Evolutionary conservation across 805 yeast genomes (phyloP), one percentile per base, ranked within the genome.

Genomic region (Pichia exigua): DNA sequence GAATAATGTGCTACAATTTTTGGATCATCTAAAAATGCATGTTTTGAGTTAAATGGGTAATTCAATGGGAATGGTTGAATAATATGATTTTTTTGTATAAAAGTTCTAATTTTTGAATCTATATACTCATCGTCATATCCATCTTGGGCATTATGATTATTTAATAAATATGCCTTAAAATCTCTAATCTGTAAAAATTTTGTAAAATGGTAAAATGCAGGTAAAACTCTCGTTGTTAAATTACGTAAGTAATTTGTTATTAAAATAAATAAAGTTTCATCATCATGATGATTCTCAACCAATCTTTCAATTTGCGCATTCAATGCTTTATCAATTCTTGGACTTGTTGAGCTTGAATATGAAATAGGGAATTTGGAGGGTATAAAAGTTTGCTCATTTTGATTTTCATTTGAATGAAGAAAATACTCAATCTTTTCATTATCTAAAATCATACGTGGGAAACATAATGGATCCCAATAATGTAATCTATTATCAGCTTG

Each of bases 31-130:
- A 57, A 45, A 15, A 56, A 52, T 2, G 57, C 49, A 41, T 49
- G 26, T 17, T 59, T 56, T 9, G 57, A 43, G 24, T 56, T 56
- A 54, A 59, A 65, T 7, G 57, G 60, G 28, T 51, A 57, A 11
- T 65, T 63, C 22, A 65, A 48, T 13, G 64, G 59, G 42, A 67
- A 53, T 2, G 70, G 63, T 40, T 63, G 67, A 10, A 62, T 49
- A 2, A 66, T 46, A 30, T 55, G 52, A 27, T 67, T 62, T 27
- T 54, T 53, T 45, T 53, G 53, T 41, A 66, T 60, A 44, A 54
- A 67, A 43, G 54, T 57, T 12, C 49, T 48, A 20, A 67, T 28
- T 49, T 64, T 20, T 22, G 40, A 41, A 32, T 49, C 46, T 11
- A 49, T 20, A 45, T 47, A 42, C 22, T 22, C 30, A 32, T 27